phyloP scores from a whole-genome alignment of 768 basidiomycete genomes.

The Tricholoma sp. region DNA sequence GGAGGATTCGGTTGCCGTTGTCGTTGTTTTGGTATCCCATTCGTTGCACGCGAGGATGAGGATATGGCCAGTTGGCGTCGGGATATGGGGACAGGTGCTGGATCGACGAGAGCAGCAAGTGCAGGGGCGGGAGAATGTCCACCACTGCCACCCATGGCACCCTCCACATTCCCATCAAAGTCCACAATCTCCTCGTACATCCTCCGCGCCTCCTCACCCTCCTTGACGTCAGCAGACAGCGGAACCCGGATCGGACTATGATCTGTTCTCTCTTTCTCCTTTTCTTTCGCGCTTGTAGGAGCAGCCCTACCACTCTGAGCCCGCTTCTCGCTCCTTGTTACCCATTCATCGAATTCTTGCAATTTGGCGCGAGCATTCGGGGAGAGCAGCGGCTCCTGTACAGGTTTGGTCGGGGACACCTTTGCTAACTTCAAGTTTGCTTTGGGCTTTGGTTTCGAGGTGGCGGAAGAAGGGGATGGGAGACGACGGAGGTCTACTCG shows the following conservation, averaged over 20 bases:
- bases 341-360: slow-evolving; percentile 2
- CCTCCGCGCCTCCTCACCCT: not conserved
- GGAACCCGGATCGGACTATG: too few relatives aligned
- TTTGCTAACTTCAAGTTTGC: not conserved
- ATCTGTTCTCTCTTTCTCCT: not conserved
- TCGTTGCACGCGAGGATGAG: too few relatives aligned
- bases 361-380: not conserved
- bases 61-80: too few relatives aligned
- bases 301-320: too few relatives aligned
- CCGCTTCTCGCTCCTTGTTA: not conserved
- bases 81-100: not conserved
- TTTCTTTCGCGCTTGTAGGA: not conserved
- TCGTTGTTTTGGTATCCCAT: not conserved
- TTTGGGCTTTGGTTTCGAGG: not conserved
- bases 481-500: not conserved
- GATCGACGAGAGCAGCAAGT: not conserved
- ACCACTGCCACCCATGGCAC: not conserved
- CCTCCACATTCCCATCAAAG: not conserved
- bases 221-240: not conserved
- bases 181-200: slow-evolving; percentile 11
- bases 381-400: not conserved
- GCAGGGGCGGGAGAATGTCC: not conserved
- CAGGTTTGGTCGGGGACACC: not conserved
- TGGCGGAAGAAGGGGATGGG: not conserved
- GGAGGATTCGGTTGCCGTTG: not conserved